These are phyloP conservation scores for Purshia tridentata DNA, from an alignment of 306 rosid species.

Conservation along the genomic window DNA sequence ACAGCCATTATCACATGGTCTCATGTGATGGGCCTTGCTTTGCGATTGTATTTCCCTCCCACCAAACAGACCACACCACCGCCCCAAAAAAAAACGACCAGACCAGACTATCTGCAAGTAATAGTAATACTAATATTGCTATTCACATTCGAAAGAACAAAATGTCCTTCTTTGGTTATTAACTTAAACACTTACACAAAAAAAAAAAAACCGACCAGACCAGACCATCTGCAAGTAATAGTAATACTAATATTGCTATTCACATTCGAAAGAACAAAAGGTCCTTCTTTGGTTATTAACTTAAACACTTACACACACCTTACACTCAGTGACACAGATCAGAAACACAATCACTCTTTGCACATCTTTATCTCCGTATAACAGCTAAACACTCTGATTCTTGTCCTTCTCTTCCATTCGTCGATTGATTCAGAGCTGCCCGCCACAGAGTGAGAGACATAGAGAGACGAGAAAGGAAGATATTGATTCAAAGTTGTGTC, in stretches of 20 bases:
- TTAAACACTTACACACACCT: neutral
- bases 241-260: too few relatives aligned
- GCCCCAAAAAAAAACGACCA: too few relatives aligned
- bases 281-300: neutral
- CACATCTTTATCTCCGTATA: neutral
- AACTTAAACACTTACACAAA: too few relatives aligned
- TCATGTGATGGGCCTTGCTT: neutral
- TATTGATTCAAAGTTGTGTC: neutral
- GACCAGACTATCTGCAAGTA: too few relatives aligned
- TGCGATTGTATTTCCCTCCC: constrained; percentile 10
- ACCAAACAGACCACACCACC: neutral
- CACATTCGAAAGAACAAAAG: too few relatives aligned
- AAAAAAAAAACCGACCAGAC: neutral
- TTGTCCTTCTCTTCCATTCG: neutral
- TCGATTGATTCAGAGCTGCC: constrained; percentile 17
- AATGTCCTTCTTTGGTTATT: too few relatives aligned
- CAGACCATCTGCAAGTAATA: neutral
- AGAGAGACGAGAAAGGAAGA: neutral
- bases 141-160: too few relatives aligned
- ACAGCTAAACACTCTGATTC: constrained; percentile 9
- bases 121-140: too few relatives aligned
- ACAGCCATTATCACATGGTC: constrained; percentile 1
- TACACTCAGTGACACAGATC: neutral
- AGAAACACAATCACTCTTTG: neutral
- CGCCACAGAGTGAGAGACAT: neutral